Evolutionary conservation across 305 asterid species (phyloP), one percentile per base, ranked within the genome.

Genomic region (Fraxinus latifolia): DNA sequence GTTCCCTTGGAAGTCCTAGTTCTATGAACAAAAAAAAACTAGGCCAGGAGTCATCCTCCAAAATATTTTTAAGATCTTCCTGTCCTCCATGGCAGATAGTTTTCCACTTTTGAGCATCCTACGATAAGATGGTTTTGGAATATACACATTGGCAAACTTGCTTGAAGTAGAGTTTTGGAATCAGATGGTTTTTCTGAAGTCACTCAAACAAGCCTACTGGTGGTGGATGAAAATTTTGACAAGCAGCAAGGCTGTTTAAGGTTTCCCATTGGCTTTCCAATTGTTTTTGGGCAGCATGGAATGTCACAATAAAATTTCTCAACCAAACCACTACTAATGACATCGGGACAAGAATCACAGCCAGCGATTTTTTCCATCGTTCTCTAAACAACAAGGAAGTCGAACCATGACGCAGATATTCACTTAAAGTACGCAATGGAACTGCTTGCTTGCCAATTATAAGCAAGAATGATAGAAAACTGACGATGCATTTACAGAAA

Each of bases 271-370:
- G 67, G 79, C 76, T 5, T 19, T 72, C 60, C 70, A 58, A 9
- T 75, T 58, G 29, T 3, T 58, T 53, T 58, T 12, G 42, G 77
- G 77, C 32, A 79, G 80, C 77, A 83, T 83, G 73, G 37, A 31
- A 65, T 73, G 44, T 74, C 55, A 62, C 58, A 23, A 81, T 8
- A 65, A 31, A 79, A 68, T 21, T 9, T 39, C 33, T 7, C 17
- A 14, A 67, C 15, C 77, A 74, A 74, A 81, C 80, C 71, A 25
- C 73, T 25, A 25, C 15, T 9, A 65, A 25, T 65, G 73, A 3
- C 32, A 25, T 25, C 7, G 6, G 73, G 31, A 65, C 7, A 65
- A 32, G 32, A 58, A 29, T 77, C 77, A 76, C 21, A 31, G 37
- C 77, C 71, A 29, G 72, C 39, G 11, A 37, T 62, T 53, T 39